Evolutionary conservation across 2,329 filamentous ascomycete genomes (phyloP), one percentile per base, ranked within the genome.

Genomic region (Colletotrichum cereale): DNA sequence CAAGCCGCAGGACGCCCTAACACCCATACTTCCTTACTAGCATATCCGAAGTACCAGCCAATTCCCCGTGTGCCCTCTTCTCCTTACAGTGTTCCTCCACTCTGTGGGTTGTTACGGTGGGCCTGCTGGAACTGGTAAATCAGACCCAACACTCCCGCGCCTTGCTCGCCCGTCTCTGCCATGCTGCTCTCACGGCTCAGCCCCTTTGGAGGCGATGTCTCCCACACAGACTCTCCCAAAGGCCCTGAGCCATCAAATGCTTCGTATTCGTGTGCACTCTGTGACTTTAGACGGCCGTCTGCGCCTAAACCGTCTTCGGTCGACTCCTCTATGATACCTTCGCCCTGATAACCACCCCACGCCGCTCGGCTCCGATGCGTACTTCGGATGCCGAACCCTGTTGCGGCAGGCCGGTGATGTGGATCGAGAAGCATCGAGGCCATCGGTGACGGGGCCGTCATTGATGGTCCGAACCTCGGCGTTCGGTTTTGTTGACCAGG

Each of bases 391-490:
- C 82, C 82, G 44, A 84, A 79, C 6, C 83, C 82, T 12, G 86
- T 84, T 2, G 83, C 82, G 1, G 86, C 84, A 7, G 92, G 92
- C 72, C 95, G 92, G 73, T 95, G 91, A 77, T 93, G 92, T 2
- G 92, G 90, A 80, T 95, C 93, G 2, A 95, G 84, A 2, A 95
- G 84, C 74, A 93, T 88, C 1, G 92, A 94, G 24, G 90, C 89
- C 87, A 93, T 91, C 5, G 92, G 91, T 12, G 90, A 92, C 5
- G 87, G 83, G 61, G 85, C 82, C n/a, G 85, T 81, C 64, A 87
- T 80, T 3, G 79, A 79, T 66, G 85, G 77, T 60, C 85, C 84
- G 62, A 85, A 84, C 29, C 84, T 83, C 6, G 85, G 82, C 4
- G 84, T 84, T 56, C 82, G 81, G 11, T 77, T 77, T 24, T 79